Percentiles rank a stretch among this genome's conserved stretches.
Conservation (phyloP, 75 land plant genomes). For the Pinus albicaulis region DNA sequence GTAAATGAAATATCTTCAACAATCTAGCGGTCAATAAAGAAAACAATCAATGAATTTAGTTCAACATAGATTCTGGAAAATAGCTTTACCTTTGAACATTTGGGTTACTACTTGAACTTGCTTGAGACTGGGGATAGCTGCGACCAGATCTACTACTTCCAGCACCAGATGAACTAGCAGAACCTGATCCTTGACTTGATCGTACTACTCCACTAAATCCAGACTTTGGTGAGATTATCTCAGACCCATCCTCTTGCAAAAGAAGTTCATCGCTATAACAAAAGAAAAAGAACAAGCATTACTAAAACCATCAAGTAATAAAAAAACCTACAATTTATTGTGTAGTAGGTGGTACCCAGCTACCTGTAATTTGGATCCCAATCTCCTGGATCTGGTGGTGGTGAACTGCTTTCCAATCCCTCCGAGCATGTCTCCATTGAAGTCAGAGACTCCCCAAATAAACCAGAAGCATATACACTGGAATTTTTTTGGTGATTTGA, state of each 20-base stretch:
- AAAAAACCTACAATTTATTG: background rate
- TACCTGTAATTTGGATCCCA: conserved; percentile 91
- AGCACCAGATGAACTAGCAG: conserved; percentile 11
- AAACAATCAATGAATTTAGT: background rate
- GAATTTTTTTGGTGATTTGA: conserved; percentile 12
- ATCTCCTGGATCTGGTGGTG: conserved; percentile 69
- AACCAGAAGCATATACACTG: conserved; percentile 17
- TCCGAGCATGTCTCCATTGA: conserved; percentile 19
- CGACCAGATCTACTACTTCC: conserved; percentile 30
- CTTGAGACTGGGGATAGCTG: conserved; percentile 11
- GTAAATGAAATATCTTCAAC: background rate
- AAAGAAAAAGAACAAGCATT: background rate
- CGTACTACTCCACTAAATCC: conserved; percentile 31
- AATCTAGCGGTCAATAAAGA: background rate
- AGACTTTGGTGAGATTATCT: conserved; percentile 23
- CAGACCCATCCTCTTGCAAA: conserved; percentile 58
- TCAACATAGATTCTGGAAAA: background rate
- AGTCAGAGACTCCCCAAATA: conserved; percentile 14
- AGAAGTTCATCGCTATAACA: conserved; percentile 63
- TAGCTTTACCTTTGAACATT: conserved; percentile 30
- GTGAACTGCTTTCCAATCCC: conserved; percentile 26
- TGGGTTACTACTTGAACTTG: conserved; percentile 12
- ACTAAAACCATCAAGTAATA: background rate
- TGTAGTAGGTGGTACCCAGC: background rate
- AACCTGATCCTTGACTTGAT: conserved; percentile 15